Base-by-base conservation (phyloP, 139 green algal genomes). In the Choricystis sp. region DNA sequence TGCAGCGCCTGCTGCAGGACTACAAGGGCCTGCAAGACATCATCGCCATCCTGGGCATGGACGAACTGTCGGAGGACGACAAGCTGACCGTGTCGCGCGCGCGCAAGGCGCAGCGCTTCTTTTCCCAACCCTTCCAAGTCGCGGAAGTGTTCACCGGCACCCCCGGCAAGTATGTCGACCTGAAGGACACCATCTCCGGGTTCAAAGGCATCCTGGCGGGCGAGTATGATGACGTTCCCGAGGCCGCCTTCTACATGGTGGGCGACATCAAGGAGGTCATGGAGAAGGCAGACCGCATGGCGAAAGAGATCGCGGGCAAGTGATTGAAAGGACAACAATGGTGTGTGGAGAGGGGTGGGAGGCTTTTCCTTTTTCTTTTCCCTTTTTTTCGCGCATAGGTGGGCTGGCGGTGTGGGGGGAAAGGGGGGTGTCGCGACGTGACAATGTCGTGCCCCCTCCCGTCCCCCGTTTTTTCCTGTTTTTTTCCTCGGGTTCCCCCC, bases 211-310 rank as follows among this genome's bases (percentile, higher is more conserved):
- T 97, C 31, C 72, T 96, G 66, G 83, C 85, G 16, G 90, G 90
- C 78, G 94, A 96, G 79, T 96, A 97, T 69, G 93, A 99, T 69
- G 88, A 96, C 77, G 76, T 99, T 24, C 92, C 92, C 19, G 92
- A 98, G 84, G 94, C 94, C 85, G 91, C 93, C 2, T 99, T 99
- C 83, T 99, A 99, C 86, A 99, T 99, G 93, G 93, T 96, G 65
- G 84, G 88, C n/a, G 84, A 84, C 74, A 90, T 94, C 66, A 81
- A 81, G 62, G 86, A 94, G 74, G 86, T 92, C 23, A 56, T 76
- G 49, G 73, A 68, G 29, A 92, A 91, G 80, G 84, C 83, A 23
- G 79, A 88, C 70, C 77, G 84, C 64, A 70, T 91, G 31, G 72
- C 72, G 48, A 65, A 64, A 5, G 72, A 78, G 64, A 61, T 78